Conservation (phyloP, 1,284 basidiomycete genomes). For the Takashimella tepidaria region DNA sequence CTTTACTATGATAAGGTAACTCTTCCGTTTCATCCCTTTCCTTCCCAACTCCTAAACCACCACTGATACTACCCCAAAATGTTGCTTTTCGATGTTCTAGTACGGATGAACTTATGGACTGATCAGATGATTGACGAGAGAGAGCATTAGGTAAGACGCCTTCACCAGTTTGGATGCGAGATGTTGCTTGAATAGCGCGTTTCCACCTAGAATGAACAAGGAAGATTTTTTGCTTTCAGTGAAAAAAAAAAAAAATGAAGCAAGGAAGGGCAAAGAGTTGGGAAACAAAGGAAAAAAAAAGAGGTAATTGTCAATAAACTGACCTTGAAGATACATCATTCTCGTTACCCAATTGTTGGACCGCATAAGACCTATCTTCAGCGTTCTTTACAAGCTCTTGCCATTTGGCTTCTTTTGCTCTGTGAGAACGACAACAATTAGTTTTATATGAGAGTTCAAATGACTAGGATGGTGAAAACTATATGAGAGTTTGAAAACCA, state of each 20-base stretch:
- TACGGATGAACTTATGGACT: constrained; percentile 3
- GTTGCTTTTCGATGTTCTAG: constrained; percentile 18
- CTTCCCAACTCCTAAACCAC: constrained; percentile 11
- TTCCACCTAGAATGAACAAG: constrained; percentile 18
- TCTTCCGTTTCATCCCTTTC: constrained; percentile 23
- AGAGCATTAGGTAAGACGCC: constrained; percentile 13
- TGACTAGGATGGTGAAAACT: too few species aligned
- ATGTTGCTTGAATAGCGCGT: constrained; percentile 24
- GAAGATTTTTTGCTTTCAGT: background rate
- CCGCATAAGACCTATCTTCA: constrained; percentile 14
- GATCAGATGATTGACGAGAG: constrained; percentile 2
- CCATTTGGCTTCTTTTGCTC: constrained; percentile 26
- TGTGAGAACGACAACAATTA: too few species aligned
- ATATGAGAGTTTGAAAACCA: background rate
- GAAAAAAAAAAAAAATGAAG: too few species aligned
- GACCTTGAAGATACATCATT: constrained; percentile 32
- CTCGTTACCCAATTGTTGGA: constrained; percentile 28
- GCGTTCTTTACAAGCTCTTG: constrained; percentile 26
- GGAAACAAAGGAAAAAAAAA: background rate
- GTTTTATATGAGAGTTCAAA: too few species aligned
- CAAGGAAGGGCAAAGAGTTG: too few species aligned
- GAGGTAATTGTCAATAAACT: too few species aligned
- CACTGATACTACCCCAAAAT: constrained; percentile 25
- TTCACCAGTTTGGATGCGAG: constrained; percentile 25
- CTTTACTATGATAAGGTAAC: constrained; percentile 28